phyloP scores from a whole-genome alignment of 108 stramenopile genomes.

The Cafeteria roenbergensis region DNA sequence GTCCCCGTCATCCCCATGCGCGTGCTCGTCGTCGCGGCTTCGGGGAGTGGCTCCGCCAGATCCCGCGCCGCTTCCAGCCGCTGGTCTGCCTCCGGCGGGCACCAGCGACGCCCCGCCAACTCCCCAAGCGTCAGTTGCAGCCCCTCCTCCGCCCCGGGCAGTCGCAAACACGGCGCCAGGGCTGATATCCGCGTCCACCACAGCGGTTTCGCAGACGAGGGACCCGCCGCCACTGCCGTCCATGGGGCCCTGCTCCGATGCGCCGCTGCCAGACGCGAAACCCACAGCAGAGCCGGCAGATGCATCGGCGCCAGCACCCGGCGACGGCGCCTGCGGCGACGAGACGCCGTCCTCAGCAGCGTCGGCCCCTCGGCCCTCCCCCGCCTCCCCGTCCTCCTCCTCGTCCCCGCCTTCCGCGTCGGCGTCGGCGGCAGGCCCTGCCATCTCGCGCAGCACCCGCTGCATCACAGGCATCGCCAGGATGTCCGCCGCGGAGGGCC shows the following conservation, averaged over 20 bases:
- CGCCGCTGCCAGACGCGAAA: too few relatives aligned
- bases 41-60: neutral
- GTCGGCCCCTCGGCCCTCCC: neutral
- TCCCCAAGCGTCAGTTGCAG: too few relatives aligned
- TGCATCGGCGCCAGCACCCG: neutral
- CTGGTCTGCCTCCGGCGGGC: neutral
- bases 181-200: too few relatives aligned
- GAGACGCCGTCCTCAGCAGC: neutral
- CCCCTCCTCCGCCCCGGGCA: too few relatives aligned
- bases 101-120: neutral
- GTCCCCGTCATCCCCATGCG: neutral
- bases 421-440: neutral
- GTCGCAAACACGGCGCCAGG: too few relatives aligned
- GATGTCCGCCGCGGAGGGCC: neutral
- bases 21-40: neutral
- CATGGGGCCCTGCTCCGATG: too few relatives aligned
- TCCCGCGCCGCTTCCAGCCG: neutral
- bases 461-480: constrained; percentile 2
- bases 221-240: too few relatives aligned
- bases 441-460: constrained; percentile 1
- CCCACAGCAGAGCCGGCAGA: too few relatives aligned
- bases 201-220: too few relatives aligned
- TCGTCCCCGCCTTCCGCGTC: neutral
- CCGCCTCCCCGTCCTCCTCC: neutral
- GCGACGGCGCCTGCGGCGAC: neutral